phyloP scores from a whole-genome alignment of 805 yeast genomes.

The Grigorovia transvaalensis region DNA sequence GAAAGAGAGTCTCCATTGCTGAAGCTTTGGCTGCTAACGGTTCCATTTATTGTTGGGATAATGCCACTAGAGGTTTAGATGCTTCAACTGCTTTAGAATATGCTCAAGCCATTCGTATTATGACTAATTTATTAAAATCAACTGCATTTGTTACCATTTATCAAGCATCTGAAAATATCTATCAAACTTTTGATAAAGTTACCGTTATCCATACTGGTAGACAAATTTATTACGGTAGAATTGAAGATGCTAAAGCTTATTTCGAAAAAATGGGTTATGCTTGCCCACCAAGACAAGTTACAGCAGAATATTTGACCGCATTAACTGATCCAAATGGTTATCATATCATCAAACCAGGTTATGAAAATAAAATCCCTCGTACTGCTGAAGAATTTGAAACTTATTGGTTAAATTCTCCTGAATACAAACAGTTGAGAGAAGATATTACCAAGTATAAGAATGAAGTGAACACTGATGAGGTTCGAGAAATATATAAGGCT shows the following conservation, averaged over 20 bases:
- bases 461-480: slow-evolving; percentile 22
- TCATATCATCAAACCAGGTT: slow-evolving; percentile 32
- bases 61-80: slow-evolving; percentile 58
- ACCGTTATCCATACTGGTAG: slow-evolving; percentile 41
- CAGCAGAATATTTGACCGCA: slow-evolving; percentile 53
- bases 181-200: slow-evolving; percentile 44
- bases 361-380: slow-evolving; percentile 40
- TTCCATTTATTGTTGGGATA: slow-evolving; percentile 47
- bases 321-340: slow-evolving; percentile 47
- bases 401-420: slow-evolving; percentile 35
- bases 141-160: slow-evolving; percentile 51
- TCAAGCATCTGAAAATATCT: slow-evolving; percentile 49
- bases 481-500: slow-evolving; percentile 26
- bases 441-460: slow-evolving; percentile 35
- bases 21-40: slow-evolving; percentile 48
- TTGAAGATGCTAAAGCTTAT: slow-evolving; percentile 37
- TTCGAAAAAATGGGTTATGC: slow-evolving; percentile 47
- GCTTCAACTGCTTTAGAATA: slow-evolving; percentile 61
- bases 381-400: slow-evolving; percentile 48
- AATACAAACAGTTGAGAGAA: slow-evolving; percentile 27
- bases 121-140: slow-evolving; percentile 39
- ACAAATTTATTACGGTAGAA: slow-evolving; percentile 49
- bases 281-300: slow-evolving; percentile 48
- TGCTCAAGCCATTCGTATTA: slow-evolving; percentile 46
- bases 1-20: slow-evolving; percentile 65